phyloP scores from a whole-genome alignment of 83 land plant species.

The Thuja plicata region DNA sequence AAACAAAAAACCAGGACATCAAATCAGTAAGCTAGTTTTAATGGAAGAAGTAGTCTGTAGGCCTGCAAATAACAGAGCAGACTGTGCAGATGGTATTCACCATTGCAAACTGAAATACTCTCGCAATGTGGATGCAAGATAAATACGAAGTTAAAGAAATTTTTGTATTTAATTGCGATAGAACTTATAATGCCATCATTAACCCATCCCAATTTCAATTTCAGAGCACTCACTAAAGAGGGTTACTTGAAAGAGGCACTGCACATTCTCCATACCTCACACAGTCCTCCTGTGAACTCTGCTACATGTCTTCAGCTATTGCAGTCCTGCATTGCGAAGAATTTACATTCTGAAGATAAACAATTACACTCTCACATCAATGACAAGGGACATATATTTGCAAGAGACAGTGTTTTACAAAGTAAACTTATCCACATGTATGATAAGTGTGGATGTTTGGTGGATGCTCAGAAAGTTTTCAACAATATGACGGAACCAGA shows the following conservation, averaged over 20 bases:
- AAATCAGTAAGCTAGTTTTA: no score
- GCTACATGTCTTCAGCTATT: background rate
- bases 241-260: background rate
- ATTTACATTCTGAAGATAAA: background rate
- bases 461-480: conserved; percentile 19
- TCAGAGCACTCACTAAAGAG: background rate
- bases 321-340: background rate
- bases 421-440: background rate
- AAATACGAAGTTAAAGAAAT: no score
- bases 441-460: conserved; percentile 16
- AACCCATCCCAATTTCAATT: background rate
- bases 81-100: no score
- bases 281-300: background rate
- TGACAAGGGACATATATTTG: background rate
- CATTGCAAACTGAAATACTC: no score
- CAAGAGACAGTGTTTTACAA: background rate
- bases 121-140: no score
- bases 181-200: background rate
- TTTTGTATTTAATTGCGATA: no score
- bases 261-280: background rate
- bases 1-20: no score
- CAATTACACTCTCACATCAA: background rate
- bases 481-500: conserved; percentile 28
- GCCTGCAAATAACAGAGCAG: no score
- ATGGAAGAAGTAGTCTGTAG: no score